These are phyloP conservation scores for Microcyclospora pomicola DNA, from an alignment of 2,329 filamentous ascomycete genomes.

Conservation along the genomic window DNA sequence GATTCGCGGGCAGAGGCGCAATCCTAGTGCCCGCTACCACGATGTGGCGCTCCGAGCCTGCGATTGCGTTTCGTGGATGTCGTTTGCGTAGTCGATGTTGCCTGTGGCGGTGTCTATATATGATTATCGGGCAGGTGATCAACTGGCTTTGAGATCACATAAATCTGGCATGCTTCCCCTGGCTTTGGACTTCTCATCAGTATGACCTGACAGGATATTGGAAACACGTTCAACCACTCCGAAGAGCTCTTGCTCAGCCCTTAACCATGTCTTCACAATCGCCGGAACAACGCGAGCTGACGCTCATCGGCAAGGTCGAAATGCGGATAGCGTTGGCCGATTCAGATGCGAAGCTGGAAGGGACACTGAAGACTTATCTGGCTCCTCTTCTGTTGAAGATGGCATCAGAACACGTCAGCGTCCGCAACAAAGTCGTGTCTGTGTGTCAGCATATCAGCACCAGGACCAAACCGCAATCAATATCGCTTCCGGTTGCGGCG, in stretches of 20 bases:
- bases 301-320: constrained; percentile 73
- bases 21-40: too few species aligned
- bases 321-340: constrained; percentile 71
- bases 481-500: constrained; percentile 71
- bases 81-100: too few species aligned
- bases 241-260: too few species aligned
- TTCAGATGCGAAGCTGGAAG: constrained; percentile 69
- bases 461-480: constrained; percentile 43
- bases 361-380: constrained; percentile 65
- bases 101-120: too few species aligned
- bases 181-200: background rate
- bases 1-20: too few species aligned
- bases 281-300: constrained; percentile 57
- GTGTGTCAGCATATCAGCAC: constrained; percentile 61
- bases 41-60: too few species aligned
- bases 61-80: too few species aligned
- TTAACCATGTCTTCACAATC: constrained; percentile 5
- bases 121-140: too few species aligned
- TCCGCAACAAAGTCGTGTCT: constrained; percentile 64
- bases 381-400: constrained; percentile 75
- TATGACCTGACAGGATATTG: background rate
- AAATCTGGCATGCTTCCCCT: background rate
- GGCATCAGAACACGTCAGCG: constrained; percentile 62
- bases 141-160: background rate
- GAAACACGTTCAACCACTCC: constrained; percentile 1